These are phyloP conservation scores for Globisporangium paroecandrum DNA, from an alignment of 352 stramenopile species.

Conservation along the genomic window DNA sequence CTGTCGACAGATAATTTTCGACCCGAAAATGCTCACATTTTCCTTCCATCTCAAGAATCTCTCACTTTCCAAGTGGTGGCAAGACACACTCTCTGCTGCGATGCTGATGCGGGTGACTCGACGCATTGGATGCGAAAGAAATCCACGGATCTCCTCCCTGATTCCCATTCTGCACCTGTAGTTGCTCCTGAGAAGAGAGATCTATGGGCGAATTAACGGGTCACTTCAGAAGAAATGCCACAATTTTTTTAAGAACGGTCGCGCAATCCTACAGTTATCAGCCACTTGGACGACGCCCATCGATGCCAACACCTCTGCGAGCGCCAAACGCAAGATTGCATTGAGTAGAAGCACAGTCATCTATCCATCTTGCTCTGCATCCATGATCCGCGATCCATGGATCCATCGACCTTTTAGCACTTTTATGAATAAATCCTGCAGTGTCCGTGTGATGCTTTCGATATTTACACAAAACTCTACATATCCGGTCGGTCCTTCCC, in stretches of 20 bases:
- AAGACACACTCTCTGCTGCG: background rate
- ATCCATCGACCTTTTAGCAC: background rate
- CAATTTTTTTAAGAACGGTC: background rate
- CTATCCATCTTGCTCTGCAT: background rate
- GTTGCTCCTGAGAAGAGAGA: background rate
- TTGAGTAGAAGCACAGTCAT: background rate
- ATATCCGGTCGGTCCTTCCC: background rate
- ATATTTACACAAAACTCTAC: background rate
- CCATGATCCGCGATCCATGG: background rate
- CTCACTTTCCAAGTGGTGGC: background rate
- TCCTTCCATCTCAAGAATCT: background rate
- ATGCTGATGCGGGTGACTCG: background rate
- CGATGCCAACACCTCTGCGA: background rate
- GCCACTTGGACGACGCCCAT: background rate
- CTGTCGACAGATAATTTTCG: background rate
- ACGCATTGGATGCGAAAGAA: conserved; percentile 4
- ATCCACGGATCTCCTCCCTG: background rate
- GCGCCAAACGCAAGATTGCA: background rate
- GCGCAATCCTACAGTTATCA: background rate
- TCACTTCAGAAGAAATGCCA: conserved; percentile 8
- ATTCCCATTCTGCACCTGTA: background rate
- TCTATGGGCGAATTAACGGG: background rate
- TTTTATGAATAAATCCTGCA: background rate
- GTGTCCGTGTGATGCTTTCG: background rate
- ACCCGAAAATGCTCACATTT: background rate